A percentile compares a stretch with the other conserved stretches of the same genome.
Conservation (phyloP, 2,329 filamentous ascomycete genomes). For the Gnomoniopsis sp. region DNA sequence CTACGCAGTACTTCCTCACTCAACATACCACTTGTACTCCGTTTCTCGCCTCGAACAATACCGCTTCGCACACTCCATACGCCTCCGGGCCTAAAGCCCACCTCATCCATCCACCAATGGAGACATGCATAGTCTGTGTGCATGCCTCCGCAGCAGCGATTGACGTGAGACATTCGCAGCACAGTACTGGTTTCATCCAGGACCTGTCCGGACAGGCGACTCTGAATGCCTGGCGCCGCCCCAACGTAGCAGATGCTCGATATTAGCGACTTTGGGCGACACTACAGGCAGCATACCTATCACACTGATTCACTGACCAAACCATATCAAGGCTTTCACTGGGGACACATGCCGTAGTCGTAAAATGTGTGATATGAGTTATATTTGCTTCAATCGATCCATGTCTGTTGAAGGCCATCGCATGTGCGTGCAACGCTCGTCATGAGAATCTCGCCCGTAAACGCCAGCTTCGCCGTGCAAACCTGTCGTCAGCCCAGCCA, state of each 20-base stretch:
- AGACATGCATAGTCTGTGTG: too few species aligned
- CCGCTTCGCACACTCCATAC: slow-evolving; percentile 1
- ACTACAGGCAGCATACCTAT: too few species aligned
- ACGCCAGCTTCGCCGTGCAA: slow-evolving; percentile 15
- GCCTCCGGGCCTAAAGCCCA: not conserved
- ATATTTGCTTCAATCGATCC: not conserved
- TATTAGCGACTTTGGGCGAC: too few species aligned
- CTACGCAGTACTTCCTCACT: too few species aligned
- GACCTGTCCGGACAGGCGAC: too few species aligned
- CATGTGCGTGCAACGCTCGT: not conserved
- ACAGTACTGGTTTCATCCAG: not conserved
- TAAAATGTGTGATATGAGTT: not conserved
- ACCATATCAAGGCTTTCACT: too few species aligned
- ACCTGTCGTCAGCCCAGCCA: not conserved
- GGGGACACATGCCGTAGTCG: not conserved
- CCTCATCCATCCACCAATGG: too few species aligned
- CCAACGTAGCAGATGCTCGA: not conserved
- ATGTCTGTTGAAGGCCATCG: not conserved
- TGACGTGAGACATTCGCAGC: not conserved
- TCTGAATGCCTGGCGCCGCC: not conserved
- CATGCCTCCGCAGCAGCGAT: not conserved
- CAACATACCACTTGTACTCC: not conserved
- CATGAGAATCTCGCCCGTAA: not conserved
- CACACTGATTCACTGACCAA: too few species aligned
- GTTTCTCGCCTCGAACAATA: slow-evolving; percentile 4